Evolutionary conservation across 2,329 filamentous ascomycete species (phyloP).

Genomic region (Arthrobotrys megalospora): DNA sequence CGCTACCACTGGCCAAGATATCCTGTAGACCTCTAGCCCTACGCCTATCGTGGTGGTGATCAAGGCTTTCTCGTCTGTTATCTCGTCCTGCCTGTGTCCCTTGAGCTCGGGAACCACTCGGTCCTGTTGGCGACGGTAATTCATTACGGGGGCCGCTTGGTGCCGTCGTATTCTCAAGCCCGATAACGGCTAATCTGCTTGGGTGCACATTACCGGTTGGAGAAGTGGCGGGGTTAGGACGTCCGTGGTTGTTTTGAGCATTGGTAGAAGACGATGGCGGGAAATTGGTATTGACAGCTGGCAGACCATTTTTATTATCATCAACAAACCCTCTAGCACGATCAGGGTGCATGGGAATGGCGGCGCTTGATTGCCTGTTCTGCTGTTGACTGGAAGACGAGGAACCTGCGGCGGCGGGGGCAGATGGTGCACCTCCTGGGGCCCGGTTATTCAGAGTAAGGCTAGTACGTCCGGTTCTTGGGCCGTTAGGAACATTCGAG

Average conservation of each 20-base stretch:
- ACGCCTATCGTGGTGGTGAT: slow-evolving; percentile 63
- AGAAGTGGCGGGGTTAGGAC: slow-evolving; percentile 43
- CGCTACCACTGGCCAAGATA: slow-evolving; percentile 60
- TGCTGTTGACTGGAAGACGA: slow-evolving; percentile 14
- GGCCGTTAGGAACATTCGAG: slow-evolving; percentile 62
- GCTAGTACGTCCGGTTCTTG: slow-evolving; percentile 60
- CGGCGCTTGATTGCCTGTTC: slow-evolving; percentile 7
- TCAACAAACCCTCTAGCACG: slow-evolving; percentile 42
- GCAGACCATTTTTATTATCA: slow-evolving; percentile 14
- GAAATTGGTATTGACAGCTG: slow-evolving; percentile 49
- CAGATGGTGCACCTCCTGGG: slow-evolving; percentile 33
- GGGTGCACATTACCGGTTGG: slow-evolving; percentile 51
- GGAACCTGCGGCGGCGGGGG: slow-evolving; percentile 20
- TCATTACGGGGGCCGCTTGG: slow-evolving; percentile 59
- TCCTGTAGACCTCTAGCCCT: slow-evolving; percentile 63
- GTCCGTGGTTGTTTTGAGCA: slow-evolving; percentile 51
- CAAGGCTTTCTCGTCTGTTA: slow-evolving; percentile 54
- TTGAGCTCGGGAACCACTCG: slow-evolving; percentile 53
- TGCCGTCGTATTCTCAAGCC: slow-evolving; percentile 39
- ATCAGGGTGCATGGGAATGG: slow-evolving; percentile 60
- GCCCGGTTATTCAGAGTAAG: slow-evolving; percentile 52
- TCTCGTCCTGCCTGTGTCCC: slow-evolving; percentile 43
- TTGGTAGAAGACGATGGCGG: slow-evolving; percentile 26
- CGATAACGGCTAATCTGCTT: slow-evolving; percentile 47
- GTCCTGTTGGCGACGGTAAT: slow-evolving; percentile 63